phyloP scores from a whole-genome alignment of 345 rosid species.

The Camelina laxa region DNA sequence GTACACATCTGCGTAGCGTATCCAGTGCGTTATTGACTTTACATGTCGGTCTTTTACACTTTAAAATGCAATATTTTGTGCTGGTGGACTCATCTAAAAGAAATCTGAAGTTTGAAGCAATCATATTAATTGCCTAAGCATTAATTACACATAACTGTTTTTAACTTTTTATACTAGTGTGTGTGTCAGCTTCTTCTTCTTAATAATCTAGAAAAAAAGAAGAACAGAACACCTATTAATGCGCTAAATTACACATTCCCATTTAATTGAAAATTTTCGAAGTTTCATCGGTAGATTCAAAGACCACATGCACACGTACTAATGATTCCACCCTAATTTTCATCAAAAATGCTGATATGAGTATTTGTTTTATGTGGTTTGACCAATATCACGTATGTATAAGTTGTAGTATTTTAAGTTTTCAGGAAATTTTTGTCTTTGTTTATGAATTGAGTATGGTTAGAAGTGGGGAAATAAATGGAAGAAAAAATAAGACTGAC shows the following conservation, averaged over 20 bases:
- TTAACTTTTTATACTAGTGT: background rate
- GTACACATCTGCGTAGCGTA: constrained; percentile 30
- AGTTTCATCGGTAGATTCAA: constrained; percentile 30
- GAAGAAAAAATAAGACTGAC: constrained; percentile 53
- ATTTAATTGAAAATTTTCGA: constrained; percentile 3
- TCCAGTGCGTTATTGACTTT: constrained; percentile 35
- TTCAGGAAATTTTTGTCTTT: constrained; percentile 14
- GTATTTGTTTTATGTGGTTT: constrained; percentile 23
- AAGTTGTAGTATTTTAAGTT: constrained; percentile 27
- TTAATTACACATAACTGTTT: constrained; percentile 15
- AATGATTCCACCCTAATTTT: constrained; percentile 19
- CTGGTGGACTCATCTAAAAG: constrained; percentile 1
- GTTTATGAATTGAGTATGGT: constrained; percentile 1
- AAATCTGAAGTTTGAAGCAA: constrained; percentile 24
- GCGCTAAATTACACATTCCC: constrained; percentile 37
- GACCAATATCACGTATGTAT: constrained; percentile 4
- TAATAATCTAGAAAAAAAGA: constrained; percentile 31
- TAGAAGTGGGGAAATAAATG: constrained; percentile 38
- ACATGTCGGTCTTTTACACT: constrained; percentile 17
- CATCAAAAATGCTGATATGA: constrained; percentile 20
- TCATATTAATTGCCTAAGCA: constrained; percentile 20
- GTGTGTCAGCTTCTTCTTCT: constrained; percentile 23
- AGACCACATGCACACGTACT: constrained; percentile 25
- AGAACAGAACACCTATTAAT: constrained; percentile 23
- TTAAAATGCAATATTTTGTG: background rate